Base-by-base conservation (phyloP, 495 filamentous ascomycete species). In the Rusavskia elegans region DNA sequence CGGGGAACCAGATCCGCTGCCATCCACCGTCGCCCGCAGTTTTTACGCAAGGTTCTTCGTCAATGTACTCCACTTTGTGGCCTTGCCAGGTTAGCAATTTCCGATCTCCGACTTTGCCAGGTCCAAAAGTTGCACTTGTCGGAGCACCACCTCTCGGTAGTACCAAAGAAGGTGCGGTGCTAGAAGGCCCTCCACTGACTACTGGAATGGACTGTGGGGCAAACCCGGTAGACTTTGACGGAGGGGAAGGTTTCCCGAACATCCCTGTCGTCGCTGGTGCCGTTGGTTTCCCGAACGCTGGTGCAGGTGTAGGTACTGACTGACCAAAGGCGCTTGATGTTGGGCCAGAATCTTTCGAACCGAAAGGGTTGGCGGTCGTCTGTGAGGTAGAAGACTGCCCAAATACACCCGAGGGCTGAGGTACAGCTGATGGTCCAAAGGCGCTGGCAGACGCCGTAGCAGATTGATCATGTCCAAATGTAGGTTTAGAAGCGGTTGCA, bases 1-100 rank as follows among this genome's bases (percentile, higher is more conserved):
- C 68, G 1, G 83, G 81, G 57, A 83, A 85, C 68, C 82, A 81
- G 21, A 90, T 76, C 35, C 71, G 74, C 27, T 76, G 69, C 53
- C 65, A 72, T 5, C 67, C 68, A 39, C 71, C 67, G 52, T 76
- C 73, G 40, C 70, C 64, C 3, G 65, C 66, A 53, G 73, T 69
- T 14, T 69, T 62, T 59, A 74, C 78, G 57, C 68, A 78, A 1
- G 75, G 75, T 13, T 59, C 61, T 44, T 70, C 64, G 38, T 76
- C 63, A 50, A 74, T 62, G 56, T 80, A 79, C 25, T 66, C 63
- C 1, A 82, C 77, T 0, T 69, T 69, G 29, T 67, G 70, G n/a
- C 74, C 73, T 57, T 79, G 79, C 75, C 76, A 81, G 32, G 58
- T 65, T 0, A 58, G 53, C 1, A 80, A 57, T 32, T 58, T 60